Conservation (phyloP, 2,329 filamentous ascomycete genomes). For the Aaosphaeria pasadenensis region DNA sequence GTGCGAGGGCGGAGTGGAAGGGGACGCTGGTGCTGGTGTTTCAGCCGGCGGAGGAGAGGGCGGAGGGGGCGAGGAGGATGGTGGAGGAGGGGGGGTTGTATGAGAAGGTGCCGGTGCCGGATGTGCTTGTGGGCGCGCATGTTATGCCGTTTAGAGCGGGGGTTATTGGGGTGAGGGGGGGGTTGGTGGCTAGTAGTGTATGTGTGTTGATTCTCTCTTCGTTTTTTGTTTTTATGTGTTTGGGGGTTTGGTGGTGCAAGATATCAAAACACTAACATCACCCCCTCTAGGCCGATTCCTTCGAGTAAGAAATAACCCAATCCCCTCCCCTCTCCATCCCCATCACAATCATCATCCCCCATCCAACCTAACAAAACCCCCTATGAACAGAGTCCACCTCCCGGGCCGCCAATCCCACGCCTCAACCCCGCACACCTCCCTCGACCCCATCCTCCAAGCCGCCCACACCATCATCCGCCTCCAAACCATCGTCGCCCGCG, state of each 20-base stretch:
- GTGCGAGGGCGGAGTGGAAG: constrained; percentile 49
- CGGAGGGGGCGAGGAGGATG: constrained; percentile 61
- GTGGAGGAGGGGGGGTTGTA: constrained; percentile 59
- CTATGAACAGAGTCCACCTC: constrained; percentile 49
- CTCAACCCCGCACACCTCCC: constrained; percentile 52
- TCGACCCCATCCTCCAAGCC: constrained; percentile 60
- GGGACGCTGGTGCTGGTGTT: constrained; percentile 65
- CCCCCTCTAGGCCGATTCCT: no score
- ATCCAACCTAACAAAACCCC: no score
- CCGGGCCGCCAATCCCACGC: constrained; percentile 59
- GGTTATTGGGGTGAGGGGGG: no score
- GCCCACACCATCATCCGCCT: constrained; percentile 54
- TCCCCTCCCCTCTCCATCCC: no score
- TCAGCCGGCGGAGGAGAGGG: constrained; percentile 66
- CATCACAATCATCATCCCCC: no score
- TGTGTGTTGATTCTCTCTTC: no score
- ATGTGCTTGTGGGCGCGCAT: constrained; percentile 57
- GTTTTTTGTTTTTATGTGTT: no score
- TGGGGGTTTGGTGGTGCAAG: no score
- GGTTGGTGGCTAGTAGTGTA: background rate
- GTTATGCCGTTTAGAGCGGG: constrained; percentile 48
- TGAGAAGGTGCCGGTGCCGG: constrained; percentile 52
- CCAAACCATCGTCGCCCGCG: constrained; percentile 58
- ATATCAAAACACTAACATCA: no score
- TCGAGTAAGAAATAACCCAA: no score